Evolutionary conservation across 2,329 filamentous ascomycete genomes (phyloP).

Genomic region (Ceratocystis variospora): DNA sequence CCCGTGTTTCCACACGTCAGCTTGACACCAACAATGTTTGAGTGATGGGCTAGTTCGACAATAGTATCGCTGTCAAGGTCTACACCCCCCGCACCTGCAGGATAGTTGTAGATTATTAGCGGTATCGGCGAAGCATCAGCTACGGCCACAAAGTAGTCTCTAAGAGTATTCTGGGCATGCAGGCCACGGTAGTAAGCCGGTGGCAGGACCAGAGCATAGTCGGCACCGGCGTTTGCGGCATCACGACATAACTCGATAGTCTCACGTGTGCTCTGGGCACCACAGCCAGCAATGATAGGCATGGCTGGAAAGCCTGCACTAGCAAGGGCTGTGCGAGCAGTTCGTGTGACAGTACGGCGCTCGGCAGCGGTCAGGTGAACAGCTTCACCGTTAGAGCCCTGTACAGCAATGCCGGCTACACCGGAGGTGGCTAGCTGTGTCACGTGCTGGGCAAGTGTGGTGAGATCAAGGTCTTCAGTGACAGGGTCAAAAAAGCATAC

Average conservation of each 20-base stretch:
- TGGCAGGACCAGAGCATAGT: slow-evolving; percentile 63
- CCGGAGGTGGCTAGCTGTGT: slow-evolving; percentile 61
- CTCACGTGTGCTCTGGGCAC: slow-evolving; percentile 59
- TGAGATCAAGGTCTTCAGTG: slow-evolving; percentile 39
- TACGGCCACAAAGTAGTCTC: slow-evolving; percentile 48
- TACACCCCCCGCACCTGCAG: slow-evolving; percentile 41
- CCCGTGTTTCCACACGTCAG: slow-evolving; percentile 51
- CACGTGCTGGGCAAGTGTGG: slow-evolving; percentile 44
- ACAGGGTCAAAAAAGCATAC: slow-evolving; percentile 56
- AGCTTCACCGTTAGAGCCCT: slow-evolving; percentile 73
- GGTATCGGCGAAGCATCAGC: slow-evolving; percentile 45
- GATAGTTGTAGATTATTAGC: slow-evolving; percentile 51
- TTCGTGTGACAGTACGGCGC: slow-evolving; percentile 51
- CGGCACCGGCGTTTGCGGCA: slow-evolving; percentile 54
- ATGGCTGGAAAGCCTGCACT: slow-evolving; percentile 49
- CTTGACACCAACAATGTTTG: slow-evolving; percentile 51
- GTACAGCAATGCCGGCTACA: slow-evolving; percentile 59
- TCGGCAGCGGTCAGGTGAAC: slow-evolving; percentile 62
- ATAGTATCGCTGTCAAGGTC: slow-evolving; percentile 46
- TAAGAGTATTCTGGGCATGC: slow-evolving; percentile 38
- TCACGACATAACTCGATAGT: slow-evolving; percentile 56
- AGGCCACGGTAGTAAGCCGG: slow-evolving; percentile 62
- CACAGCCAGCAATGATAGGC: slow-evolving; percentile 64
- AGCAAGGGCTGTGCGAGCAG: slow-evolving; percentile 52
- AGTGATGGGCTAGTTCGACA: slow-evolving; percentile 35